Evolutionary conservation across 805 yeast genomes (phyloP), one percentile per base, ranked within the genome.

Genomic region (Candida dajiaensis): DNA sequence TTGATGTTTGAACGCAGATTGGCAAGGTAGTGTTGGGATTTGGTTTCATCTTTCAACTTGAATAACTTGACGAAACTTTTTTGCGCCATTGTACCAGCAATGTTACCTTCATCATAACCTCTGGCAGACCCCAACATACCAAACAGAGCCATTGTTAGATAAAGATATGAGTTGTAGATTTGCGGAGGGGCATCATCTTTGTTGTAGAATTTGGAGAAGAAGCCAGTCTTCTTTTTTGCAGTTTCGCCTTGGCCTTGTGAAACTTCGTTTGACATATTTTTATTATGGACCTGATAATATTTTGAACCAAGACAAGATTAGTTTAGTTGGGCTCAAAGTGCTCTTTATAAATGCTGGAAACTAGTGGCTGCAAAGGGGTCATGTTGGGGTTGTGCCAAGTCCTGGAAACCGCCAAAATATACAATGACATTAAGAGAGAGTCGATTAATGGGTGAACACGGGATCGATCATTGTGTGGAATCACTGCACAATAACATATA

Each of bases 51-150:
- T 15, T 61, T 55, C 21, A 79, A 64, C 0, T 79, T 79, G 54
- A 77, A 76, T 42, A 61, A 59, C 7, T 55, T 44, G 26, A 55
- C 61, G 57, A 79, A 79, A 0, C 76, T 65, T 4, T 51, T 48
- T 53, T 73, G 79, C 11, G 73, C 66, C 19, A 73, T 63, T 7
- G 71, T 62, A 12, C 78, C 80, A 9, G 78, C 63, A 29, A 73
- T 67, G 49, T 62, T 63, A 29, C 83, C 83, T 58, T 79, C 83
- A 57, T 79, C 83, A 40, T 67, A 71, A 13, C 83, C 84, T 60
- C 84, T 63, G 6, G 80, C 78, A 29, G 74, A 67, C 7, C 84
- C 84, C 39, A 77, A 59, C 16, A 78, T 58, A 41, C 83, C 84
- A 61, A 78, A 79, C 2, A 75, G 67, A 26, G 72, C 61, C 13